Percentiles rank a stretch among this genome's conserved stretches.
Conservation (phyloP, 2,329 filamentous ascomycete genomes). For the Meredithiella fracta region DNA sequence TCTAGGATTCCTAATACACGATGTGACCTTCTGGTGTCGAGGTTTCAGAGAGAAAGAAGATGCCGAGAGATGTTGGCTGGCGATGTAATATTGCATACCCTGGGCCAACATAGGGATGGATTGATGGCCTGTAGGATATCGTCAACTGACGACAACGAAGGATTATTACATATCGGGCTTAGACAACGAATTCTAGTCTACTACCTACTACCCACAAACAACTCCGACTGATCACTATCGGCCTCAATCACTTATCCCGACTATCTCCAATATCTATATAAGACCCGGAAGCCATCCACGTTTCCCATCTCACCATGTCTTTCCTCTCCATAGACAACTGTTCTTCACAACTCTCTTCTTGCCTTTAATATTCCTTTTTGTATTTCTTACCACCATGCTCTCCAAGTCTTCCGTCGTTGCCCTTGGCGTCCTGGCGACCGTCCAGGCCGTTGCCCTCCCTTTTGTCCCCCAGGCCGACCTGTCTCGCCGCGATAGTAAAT, state of each 20-base stretch:
- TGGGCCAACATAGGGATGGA: too few relatives aligned
- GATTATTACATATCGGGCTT: not conserved
- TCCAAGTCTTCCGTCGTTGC: constrained; percentile 3
- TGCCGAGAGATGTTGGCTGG: too few relatives aligned
- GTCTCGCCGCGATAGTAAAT: constrained; percentile 8
- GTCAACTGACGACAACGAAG: not conserved
- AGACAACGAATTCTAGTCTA: not conserved
- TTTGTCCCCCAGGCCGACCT: not conserved
- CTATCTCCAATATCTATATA: not conserved
- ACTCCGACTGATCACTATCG: not conserved
- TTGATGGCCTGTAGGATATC: not conserved
- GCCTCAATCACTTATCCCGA: not conserved
- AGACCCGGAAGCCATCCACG: not conserved
- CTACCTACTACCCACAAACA: not conserved
- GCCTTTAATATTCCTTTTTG: not conserved
- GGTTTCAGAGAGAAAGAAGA: too few relatives aligned
- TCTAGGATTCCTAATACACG: too few relatives aligned
- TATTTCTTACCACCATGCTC: constrained; percentile 3
- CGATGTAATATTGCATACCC: too few relatives aligned
- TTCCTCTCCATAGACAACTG: not conserved
- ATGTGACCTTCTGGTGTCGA: too few relatives aligned
- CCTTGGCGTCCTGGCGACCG: constrained; percentile 5
- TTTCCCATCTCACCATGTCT: not conserved
- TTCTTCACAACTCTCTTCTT: not conserved
- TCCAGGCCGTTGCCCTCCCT: constrained; percentile 6